Evolutionary conservation across 1,139 yeast species (phyloP).

Genomic region (Nakaseomyces kungkrabaensis): DNA sequence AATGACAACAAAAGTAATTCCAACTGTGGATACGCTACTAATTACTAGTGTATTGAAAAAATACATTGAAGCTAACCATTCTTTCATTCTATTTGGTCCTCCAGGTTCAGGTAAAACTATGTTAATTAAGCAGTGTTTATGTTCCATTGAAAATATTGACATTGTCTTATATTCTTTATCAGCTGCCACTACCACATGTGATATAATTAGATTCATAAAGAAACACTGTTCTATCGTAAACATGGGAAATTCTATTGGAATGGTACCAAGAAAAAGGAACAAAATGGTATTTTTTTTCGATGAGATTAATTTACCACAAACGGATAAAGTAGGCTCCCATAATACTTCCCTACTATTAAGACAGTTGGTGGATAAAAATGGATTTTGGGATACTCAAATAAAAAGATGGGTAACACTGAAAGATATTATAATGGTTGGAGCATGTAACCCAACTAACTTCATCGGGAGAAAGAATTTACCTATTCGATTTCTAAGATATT

Average conservation of each 20-base stretch:
- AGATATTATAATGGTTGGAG: slow-evolving; percentile 78
- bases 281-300: slow-evolving; percentile 86
- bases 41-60: slow-evolving; percentile 56
- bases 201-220: slow-evolving; percentile 56
- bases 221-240: slow-evolving; percentile 59
- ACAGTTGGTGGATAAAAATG: slow-evolving; percentile 61
- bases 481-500: slow-evolving; percentile 60
- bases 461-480: slow-evolving; percentile 58
- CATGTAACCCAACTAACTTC: slow-evolving; percentile 85
- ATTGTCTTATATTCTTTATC: slow-evolving; percentile 72
- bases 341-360: slow-evolving; percentile 64
- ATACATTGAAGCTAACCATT: slow-evolving; percentile 46
- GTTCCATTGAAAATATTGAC: slow-evolving; percentile 48
- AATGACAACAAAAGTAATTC: slow-evolving; percentile 39
- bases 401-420: slow-evolving; percentile 59
- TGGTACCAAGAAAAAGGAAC: slow-evolving; percentile 59
- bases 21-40: slow-evolving; percentile 68
- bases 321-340: slow-evolving; percentile 72
- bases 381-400: slow-evolving; percentile 63
- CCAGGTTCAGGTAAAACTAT: slow-evolving; percentile 98
- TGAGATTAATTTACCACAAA: slow-evolving; percentile 75
- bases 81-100: slow-evolving; percentile 82
- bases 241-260: slow-evolving; percentile 40
- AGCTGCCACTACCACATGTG: slow-evolving; percentile 61
- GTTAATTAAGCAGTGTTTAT: slow-evolving; percentile 66